phyloP scores from a whole-genome alignment of 164 flowering plant genomes.

The Kalanchoe fedtschenkoi region DNA sequence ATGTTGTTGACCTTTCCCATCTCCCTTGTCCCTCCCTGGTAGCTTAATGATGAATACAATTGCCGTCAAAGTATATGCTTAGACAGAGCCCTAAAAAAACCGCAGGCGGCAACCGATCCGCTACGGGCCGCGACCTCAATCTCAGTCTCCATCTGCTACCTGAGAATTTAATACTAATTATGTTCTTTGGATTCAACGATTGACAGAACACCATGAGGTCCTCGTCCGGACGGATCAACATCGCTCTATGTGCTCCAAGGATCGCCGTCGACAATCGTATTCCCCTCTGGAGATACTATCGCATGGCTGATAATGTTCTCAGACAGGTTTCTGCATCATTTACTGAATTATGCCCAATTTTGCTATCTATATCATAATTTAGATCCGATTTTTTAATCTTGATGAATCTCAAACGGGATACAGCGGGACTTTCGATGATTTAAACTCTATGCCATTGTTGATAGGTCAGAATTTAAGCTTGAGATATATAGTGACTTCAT shows the following conservation, averaged over 20 bases:
- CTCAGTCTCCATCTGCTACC: neutral
- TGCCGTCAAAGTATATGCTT: too few species aligned
- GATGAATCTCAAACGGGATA: neutral
- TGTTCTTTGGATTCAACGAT: neutral
- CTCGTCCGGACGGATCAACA: conserved; percentile 44
- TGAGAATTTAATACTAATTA: neutral
- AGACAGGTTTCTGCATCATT: conserved; percentile 48
- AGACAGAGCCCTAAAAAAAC: neutral
- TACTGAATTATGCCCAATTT: neutral
- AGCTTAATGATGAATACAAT: too few species aligned
- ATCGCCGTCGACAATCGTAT: conserved; percentile 75
- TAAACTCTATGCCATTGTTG: too few species aligned
- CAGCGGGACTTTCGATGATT: too few species aligned
- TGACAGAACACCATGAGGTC: conserved; percentile 31
- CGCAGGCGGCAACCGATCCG: neutral
- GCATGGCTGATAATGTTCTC: conserved; percentile 88
- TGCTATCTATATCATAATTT: neutral
- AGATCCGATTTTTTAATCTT: neutral
- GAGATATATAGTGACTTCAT: too few species aligned
- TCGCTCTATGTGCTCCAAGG: conserved; percentile 48
- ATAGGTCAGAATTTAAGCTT: too few species aligned
- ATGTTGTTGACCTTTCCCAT: too few species aligned
- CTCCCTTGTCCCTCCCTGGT: too few species aligned
- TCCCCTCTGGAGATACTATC: conserved; percentile 56
- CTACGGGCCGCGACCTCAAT: neutral